Percentiles rank a stretch among this genome's conserved stretches.
Evolutionary conservation across 352 stramenopile species (phyloP).

Genomic region (Pythium dissimile): DNA sequence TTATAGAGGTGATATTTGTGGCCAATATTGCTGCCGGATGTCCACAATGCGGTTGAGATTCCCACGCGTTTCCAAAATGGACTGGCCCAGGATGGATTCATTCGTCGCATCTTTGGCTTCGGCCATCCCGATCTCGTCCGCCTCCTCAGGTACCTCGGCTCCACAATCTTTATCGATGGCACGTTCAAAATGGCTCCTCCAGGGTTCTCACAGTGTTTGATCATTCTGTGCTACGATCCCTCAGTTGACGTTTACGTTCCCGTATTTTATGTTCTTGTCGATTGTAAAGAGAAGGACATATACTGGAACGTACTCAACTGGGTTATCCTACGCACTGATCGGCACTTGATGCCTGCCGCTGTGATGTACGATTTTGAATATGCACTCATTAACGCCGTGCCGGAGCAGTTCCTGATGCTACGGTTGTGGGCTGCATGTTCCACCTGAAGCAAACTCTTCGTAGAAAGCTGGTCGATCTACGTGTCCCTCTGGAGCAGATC

Average conservation of each 20-base stretch:
- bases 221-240: conserved; percentile 10
- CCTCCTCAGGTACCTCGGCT: neutral
- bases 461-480: neutral
- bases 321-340: conserved; percentile 1
- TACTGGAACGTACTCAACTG: conserved; percentile 14
- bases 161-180: neutral
- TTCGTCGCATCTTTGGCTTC: too few relatives aligned
- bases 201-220: neutral
- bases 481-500: neutral
- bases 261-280: conserved; percentile 8
- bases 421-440: conserved; percentile 1
- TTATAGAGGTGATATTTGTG: too few relatives aligned
- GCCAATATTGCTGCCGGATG: too few relatives aligned
- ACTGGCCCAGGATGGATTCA: too few relatives aligned
- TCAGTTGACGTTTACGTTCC: conserved; percentile 11
- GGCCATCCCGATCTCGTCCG: too few relatives aligned
- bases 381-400: neutral
- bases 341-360: neutral
- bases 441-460: conserved; percentile 4
- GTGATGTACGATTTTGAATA: conserved; percentile 10
- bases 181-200: neutral
- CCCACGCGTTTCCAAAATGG: too few relatives aligned
- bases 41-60: too few relatives aligned
- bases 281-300: conserved; percentile 4
- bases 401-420: neutral